These are phyloP conservation scores for Fusarium bulbicola DNA, from an alignment of 2,329 filamentous ascomycete species.

Conservation along the genomic window DNA sequence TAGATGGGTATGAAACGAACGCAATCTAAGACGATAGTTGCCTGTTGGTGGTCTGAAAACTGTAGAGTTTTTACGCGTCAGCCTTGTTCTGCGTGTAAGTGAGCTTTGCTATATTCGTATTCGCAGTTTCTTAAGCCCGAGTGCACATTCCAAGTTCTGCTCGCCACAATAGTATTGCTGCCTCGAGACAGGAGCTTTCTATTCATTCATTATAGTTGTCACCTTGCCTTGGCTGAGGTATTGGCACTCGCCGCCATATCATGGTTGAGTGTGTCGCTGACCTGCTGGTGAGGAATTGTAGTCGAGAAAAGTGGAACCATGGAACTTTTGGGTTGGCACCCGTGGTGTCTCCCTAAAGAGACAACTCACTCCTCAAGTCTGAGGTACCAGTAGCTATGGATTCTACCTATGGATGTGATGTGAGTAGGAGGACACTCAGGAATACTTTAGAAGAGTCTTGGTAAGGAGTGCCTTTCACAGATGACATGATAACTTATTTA, in stretches of 20 bases:
- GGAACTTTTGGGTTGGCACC: constrained; percentile 21
- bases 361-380: constrained; percentile 7
- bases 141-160: not conserved
- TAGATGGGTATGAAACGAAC: not conserved
- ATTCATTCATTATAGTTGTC: not conserved
- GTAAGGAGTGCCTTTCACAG: not conserved
- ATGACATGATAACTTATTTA: not conserved
- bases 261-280: constrained; percentile 36
- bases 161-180: not conserved
- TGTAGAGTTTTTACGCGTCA: constrained; percentile 7
- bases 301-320: constrained; percentile 30
- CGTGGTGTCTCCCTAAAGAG: constrained; percentile 21
- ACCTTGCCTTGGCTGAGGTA: constrained; percentile 10
- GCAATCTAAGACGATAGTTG: not conserved
- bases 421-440: not conserved
- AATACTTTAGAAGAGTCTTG: not conserved
- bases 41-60: not conserved
- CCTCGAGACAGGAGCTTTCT: not conserved
- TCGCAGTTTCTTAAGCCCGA: not conserved
- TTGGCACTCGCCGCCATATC: constrained; percentile 28
- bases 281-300: constrained; percentile 31
- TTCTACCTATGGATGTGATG: not conserved
- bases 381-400: not conserved
- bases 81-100: constrained; percentile 22
- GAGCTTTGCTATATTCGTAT: not conserved